Evolutionary conservation across 495 filamentous ascomycete genomes (phyloP), one percentile per base, ranked within the genome.

Genomic region (Cercophora sp.): DNA sequence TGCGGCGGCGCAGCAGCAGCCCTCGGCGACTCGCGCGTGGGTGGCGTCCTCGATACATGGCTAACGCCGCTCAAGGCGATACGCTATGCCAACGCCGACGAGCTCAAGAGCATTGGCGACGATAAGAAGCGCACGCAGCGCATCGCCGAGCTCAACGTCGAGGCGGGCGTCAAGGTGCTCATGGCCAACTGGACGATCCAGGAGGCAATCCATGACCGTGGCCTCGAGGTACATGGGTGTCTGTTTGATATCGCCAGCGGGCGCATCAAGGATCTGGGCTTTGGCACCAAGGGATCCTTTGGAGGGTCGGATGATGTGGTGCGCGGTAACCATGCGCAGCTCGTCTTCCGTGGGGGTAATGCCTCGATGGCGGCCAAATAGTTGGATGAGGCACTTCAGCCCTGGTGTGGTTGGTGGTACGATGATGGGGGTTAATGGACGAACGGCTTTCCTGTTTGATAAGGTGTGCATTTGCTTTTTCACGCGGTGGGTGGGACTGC

Each of bases 41-140:
- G 89, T 3, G 80, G 78, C 15, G 75, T 88, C n/a, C 69, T 95
- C 42, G 89, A 94, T 65, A 83, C 82, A 1, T 96, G 90, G 90
- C 71, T 96, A 49, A 68, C 82, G 44, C 89, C 89, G 1, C 67
- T 93, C 45, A 78, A 82, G 35, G 74, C 79, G 48, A 54, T 95
- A 48, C 79, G 85, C 9, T 56, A 58, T 20, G 70, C 71, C 48
- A 67, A 89, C 58, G 59, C 70, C 39, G 76, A 81, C 43, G 79
- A 81, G 50, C 61, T 89, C 24, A 61, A 70, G 0, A 58, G 64
- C 3, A 72, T 81, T 46, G 56, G 55, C 32, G 76, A 79, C 58
- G 69, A 70, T 11, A 73, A 76, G 36, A 69, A 74, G 58, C 71
- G 77, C 8, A 70, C 70, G 1, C 49, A 77, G 11, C 77, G 77